Percentiles rank a stretch among this genome's conserved stretches.
Evolutionary conservation across 495 filamentous ascomycete species (phyloP).

Genomic region (Neurospora sp.): DNA sequence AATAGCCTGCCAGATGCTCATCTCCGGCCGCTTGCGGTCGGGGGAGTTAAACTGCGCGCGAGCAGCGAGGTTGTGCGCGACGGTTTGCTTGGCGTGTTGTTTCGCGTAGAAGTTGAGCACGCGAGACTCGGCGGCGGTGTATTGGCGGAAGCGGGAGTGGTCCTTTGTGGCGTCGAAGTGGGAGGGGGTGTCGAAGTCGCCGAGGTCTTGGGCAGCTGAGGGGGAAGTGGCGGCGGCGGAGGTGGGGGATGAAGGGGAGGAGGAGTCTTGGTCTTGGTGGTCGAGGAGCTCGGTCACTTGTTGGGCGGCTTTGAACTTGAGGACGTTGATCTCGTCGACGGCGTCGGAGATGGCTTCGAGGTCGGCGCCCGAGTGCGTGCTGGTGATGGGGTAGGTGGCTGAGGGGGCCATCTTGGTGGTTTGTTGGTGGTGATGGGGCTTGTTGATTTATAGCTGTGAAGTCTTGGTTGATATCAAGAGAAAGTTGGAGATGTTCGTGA

Average conservation of each 20-base stretch:
- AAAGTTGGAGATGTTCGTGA: neutral
- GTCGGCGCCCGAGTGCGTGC: slow-evolving; percentile 51
- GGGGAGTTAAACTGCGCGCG: slow-evolving; percentile 60
- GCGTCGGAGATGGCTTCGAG: slow-evolving; percentile 73
- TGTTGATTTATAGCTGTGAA: neutral
- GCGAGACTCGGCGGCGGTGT: slow-evolving; percentile 65
- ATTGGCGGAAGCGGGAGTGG: slow-evolving; percentile 73
- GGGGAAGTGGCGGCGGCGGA: neutral
- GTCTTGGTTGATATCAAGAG: neutral
- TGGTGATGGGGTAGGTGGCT: slow-evolving; percentile 7
- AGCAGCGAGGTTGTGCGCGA: slow-evolving; percentile 70
- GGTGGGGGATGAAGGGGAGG: neutral
- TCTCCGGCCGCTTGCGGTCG: slow-evolving; percentile 49
- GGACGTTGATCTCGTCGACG: slow-evolving; percentile 72
- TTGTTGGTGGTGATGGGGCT: neutral
- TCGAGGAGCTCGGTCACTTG: slow-evolving; percentile 15
- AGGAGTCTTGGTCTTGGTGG: neutral
- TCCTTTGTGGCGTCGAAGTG: slow-evolving; percentile 69
- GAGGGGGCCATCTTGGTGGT: slow-evolving; percentile 2
- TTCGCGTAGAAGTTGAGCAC: slow-evolving; percentile 78
- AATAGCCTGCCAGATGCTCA: slow-evolving; percentile 84
- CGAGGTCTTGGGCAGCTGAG: slow-evolving; percentile 33
- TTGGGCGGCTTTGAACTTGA: slow-evolving; percentile 40
- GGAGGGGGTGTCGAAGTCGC: slow-evolving; percentile 50
- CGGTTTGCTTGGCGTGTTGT: slow-evolving; percentile 76